Evolutionary conservation across 1,139 yeast genomes (phyloP).

Genomic region (Saccharomyces uvarum): DNA sequence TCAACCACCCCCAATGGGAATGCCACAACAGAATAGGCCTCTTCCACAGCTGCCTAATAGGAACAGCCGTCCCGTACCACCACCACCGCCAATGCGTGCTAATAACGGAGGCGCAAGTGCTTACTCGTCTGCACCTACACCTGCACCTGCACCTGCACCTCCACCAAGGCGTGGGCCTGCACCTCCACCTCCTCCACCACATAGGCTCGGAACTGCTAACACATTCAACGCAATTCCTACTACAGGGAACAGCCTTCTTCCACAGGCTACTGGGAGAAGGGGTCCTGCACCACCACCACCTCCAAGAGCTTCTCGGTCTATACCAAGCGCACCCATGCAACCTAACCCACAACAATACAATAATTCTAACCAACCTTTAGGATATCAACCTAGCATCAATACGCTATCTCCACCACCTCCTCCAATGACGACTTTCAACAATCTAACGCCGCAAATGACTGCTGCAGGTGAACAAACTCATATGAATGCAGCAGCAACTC

Average conservation of each 20-base stretch:
- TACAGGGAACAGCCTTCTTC: neutral
- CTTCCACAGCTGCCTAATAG: constrained; percentile 18
- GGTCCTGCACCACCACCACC: constrained; percentile 21
- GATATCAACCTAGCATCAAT: constrained; percentile 1
- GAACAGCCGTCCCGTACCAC: constrained; percentile 32
- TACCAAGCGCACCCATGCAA: constrained; percentile 11
- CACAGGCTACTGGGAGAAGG: constrained; percentile 12
- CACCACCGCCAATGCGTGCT: constrained; percentile 35
- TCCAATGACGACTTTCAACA: constrained; percentile 15
- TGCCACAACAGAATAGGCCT: constrained; percentile 8
- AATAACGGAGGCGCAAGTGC: constrained; percentile 22
- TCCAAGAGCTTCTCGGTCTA: constrained; percentile 19
- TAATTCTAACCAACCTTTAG: constrained; percentile 7
- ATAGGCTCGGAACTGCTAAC: constrained; percentile 2
- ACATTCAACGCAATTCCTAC: neutral
- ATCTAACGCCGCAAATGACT: constrained; percentile 7
- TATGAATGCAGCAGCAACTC: constrained; percentile 8
- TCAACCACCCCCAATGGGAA: constrained; percentile 16
- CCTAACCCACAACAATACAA: constrained; percentile 1
- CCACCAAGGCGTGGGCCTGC: constrained; percentile 30
- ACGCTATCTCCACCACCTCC: constrained; percentile 23
- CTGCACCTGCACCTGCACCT: constrained; percentile 27
- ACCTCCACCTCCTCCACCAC: constrained; percentile 24
- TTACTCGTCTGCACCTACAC: constrained; percentile 19
- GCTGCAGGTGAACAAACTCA: constrained; percentile 18